Conservation (phyloP, 495 filamentous ascomycete genomes). For the Aspergillus baeticus region DNA sequence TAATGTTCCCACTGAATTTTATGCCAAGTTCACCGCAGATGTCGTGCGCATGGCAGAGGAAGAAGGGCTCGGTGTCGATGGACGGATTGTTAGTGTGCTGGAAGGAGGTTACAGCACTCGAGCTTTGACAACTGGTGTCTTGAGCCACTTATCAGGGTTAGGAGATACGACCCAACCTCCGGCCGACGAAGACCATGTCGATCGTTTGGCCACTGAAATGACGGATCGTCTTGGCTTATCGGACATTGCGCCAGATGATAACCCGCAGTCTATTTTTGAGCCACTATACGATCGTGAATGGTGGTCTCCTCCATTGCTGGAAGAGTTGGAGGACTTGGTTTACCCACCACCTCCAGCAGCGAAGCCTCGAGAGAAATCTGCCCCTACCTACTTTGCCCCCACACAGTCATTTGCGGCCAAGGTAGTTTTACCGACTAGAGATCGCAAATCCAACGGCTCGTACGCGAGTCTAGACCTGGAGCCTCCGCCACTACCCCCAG, state of each 20-base stretch:
- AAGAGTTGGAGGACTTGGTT: conserved; percentile 59
- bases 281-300: conserved; percentile 62
- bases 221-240: conserved; percentile 23
- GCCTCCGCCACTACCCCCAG: conserved; percentile 69
- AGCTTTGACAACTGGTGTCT: conserved; percentile 79
- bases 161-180: conserved; percentile 32
- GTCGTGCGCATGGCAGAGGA: conserved; percentile 80
- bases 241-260: conserved; percentile 8
- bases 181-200: conserved; percentile 7
- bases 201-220: conserved; percentile 28
- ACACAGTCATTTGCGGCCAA: conserved; percentile 81
- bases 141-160: conserved; percentile 84
- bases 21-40: conserved; percentile 84
- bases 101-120: conserved; percentile 96
- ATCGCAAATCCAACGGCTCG: conserved; percentile 47
- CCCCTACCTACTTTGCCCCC: conserved; percentile 68
- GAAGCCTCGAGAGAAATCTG: conserved; percentile 50
- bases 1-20: conserved; percentile 95
- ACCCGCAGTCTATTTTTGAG: neutral
- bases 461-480: conserved; percentile 33
- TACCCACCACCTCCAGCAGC: conserved; percentile 45
- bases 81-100: conserved; percentile 85
- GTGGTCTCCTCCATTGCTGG: conserved; percentile 72
- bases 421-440: conserved; percentile 56
- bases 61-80: conserved; percentile 71